Evolutionary conservation across 2,329 filamentous ascomycete species (phyloP).

Genomic region (Fusarium kyushuense): DNA sequence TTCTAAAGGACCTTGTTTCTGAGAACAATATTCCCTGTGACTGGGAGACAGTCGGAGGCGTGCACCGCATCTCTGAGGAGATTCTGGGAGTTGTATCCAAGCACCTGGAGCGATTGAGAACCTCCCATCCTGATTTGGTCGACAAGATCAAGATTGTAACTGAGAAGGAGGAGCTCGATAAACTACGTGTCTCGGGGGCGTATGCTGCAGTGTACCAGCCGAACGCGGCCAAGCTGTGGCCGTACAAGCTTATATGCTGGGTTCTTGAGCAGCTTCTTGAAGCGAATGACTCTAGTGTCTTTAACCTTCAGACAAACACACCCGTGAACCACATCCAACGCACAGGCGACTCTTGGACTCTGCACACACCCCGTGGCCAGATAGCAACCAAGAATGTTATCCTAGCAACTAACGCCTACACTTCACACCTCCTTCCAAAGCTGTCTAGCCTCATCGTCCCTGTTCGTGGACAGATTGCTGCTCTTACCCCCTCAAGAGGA

Average conservation of each 20-base stretch:
- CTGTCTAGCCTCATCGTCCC: conserved; percentile 81
- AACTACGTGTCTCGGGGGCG: conserved; percentile 67
- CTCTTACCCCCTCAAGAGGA: conserved; percentile 68
- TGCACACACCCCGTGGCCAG: conserved; percentile 76
- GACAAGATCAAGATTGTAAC: conserved; percentile 59
- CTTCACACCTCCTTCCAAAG: conserved; percentile 76
- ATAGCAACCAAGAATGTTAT: conserved; percentile 74
- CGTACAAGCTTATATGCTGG: conserved; percentile 84
- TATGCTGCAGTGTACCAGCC: conserved; percentile 73
- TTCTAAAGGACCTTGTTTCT: conserved; percentile 69
- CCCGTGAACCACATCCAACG: conserved; percentile 67
- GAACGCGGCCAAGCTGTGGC: conserved; percentile 78
- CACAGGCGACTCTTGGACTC: conserved; percentile 62
- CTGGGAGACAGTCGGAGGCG: conserved; percentile 72
- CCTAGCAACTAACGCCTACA: conserved; percentile 87
- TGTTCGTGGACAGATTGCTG: conserved; percentile 78
- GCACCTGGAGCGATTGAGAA: conserved; percentile 64
- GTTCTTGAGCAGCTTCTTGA: conserved; percentile 71
- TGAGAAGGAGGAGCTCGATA: conserved; percentile 57
- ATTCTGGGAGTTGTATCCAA: conserved; percentile 65
- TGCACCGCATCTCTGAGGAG: conserved; percentile 70
- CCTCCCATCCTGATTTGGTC: conserved; percentile 68
- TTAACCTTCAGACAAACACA: conserved; percentile 82
- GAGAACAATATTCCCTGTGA: conserved; percentile 74
- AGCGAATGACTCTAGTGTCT: conserved; percentile 54